phyloP scores from a whole-genome alignment of 2,329 filamentous ascomycete genomes.

The Penicillium sp. region DNA sequence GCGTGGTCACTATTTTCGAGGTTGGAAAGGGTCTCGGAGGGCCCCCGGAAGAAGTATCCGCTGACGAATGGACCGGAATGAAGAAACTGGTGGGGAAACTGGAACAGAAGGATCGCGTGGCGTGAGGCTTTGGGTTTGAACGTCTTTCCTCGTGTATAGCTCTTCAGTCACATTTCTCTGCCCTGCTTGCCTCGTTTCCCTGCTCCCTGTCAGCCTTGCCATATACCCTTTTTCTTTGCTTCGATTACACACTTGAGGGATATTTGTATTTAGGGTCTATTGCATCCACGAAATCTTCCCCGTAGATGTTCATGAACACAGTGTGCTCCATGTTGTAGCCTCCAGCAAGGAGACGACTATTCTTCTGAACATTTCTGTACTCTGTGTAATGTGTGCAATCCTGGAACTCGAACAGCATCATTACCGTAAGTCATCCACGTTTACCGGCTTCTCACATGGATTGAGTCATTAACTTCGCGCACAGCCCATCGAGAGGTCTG shows the following conservation, averaged over 20 bases:
- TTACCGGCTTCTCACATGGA: not conserved
- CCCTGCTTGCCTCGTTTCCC: constrained; percentile 1
- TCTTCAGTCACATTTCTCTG: not conserved
- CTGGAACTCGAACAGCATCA: no score
- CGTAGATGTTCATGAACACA: not conserved
- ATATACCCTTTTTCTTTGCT: constrained; percentile 25
- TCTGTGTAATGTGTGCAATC: no score
- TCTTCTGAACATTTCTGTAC: no score
- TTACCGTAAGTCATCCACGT: not conserved
- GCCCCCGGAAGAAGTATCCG: constrained; percentile 76
- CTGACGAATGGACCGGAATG: constrained; percentile 89
- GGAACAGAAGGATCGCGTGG: constrained; percentile 53
- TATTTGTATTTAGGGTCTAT: constrained; percentile 10
- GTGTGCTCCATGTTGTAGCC: not conserved
- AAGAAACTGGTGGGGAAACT: constrained; percentile 82
- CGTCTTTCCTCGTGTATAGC: not conserved
- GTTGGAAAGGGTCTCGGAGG: constrained; percentile 75
- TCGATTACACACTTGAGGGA: constrained; percentile 15
- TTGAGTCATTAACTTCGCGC: not conserved
- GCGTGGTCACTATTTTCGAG: constrained; percentile 87
- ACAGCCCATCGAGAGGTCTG: not conserved
- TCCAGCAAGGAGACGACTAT: no score
- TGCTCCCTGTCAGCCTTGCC: constrained; percentile 17
- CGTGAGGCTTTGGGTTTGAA: constrained; percentile 23
- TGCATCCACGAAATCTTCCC: not conserved